phyloP scores from a whole-genome alignment of 306 rosid species.

The Quercus gilva region DNA sequence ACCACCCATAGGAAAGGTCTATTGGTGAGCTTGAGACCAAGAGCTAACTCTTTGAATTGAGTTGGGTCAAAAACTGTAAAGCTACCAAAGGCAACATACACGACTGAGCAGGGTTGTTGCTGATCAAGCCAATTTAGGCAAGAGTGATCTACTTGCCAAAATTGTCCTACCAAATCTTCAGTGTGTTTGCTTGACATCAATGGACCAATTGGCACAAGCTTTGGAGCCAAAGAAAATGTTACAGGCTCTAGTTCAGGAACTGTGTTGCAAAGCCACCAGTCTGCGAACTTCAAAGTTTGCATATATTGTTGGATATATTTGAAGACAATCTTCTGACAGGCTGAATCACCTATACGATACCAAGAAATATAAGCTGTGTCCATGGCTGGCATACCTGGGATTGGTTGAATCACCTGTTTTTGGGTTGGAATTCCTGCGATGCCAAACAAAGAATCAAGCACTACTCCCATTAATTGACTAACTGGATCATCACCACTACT shows the following conservation, averaged over 20 bases:
- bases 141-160: slow-evolving; percentile 29
- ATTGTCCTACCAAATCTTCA: neutral
- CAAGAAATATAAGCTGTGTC: slow-evolving; percentile 23
- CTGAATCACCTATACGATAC: neutral
- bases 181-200: neutral
- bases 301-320: slow-evolving; percentile 15
- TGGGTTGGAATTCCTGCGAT: slow-evolving; percentile 32
- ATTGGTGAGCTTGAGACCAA: slow-evolving; percentile 24
- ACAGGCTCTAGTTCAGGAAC: slow-evolving; percentile 29
- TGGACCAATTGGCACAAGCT: slow-evolving; percentile 39
- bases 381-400: slow-evolving; percentile 16
- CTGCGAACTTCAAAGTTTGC: slow-evolving; percentile 17
- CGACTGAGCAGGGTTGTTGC: slow-evolving; percentile 25
- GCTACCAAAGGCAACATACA: slow-evolving; percentile 36
- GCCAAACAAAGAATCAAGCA: too few species aligned
- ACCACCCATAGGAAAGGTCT: slow-evolving; percentile 34
- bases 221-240: slow-evolving; percentile 29
- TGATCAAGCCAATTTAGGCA: slow-evolving; percentile 30
- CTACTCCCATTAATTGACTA: too few species aligned
- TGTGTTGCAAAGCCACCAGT: slow-evolving; percentile 50
- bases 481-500: too few species aligned
- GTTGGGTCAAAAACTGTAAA: neutral
- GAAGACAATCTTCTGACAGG: neutral
- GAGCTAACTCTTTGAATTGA: slow-evolving; percentile 34
- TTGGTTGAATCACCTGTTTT: slow-evolving; percentile 21